Base-by-base conservation (phyloP, 2,329 filamentous ascomycete species). In the Penicillium sp. region DNA sequence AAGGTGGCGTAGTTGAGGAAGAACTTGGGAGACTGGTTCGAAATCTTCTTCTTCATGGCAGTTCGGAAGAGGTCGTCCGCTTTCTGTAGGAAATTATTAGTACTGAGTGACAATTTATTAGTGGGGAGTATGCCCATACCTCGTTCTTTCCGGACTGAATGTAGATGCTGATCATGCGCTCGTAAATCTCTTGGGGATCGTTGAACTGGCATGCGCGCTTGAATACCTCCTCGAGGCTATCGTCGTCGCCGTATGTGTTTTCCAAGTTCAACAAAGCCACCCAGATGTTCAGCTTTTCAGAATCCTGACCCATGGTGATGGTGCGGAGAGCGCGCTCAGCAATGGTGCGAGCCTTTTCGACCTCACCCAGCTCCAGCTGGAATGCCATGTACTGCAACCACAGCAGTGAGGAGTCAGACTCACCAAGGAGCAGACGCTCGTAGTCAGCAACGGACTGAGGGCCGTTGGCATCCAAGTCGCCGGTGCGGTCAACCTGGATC, bases 381-480 rank as follows among this genome's bases (percentile, higher is more conserved):
- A 96, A 96, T n/a, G 92, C 92, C 91, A 99, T 97, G 77, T 99
- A 99, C 62, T 90, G 85, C 52, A 97, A 90, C 94, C 94, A 99
- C 26, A 97, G 83, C 58, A 88, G 81, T 0, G 93, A 95, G n/a
- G 90, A 93, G 76, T 97, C 92, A 2, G 94, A 92, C 71, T 96
- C 89, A 53, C 92, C 90, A 22, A 99, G 85, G 41, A 99, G 84
- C 23, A 97, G 86, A 64, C 94, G 88, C 77, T 99, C 95, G 73
- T 92, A 99, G 74, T 99, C 95, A 59, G 89, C 90, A 15, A 90
- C 84, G 1, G 90, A 93, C 71, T 95, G 92, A 2, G 94, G 94
- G 0, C 93, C 93, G 64, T 92, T 85, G 45, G 84, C 86, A 71
- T 97, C 92, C 11, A 99, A 84, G 65, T 96, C 90, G n/a, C 89